phyloP scores from a whole-genome alignment of 208 protist species.

The Naegleria fowleri region DNA sequence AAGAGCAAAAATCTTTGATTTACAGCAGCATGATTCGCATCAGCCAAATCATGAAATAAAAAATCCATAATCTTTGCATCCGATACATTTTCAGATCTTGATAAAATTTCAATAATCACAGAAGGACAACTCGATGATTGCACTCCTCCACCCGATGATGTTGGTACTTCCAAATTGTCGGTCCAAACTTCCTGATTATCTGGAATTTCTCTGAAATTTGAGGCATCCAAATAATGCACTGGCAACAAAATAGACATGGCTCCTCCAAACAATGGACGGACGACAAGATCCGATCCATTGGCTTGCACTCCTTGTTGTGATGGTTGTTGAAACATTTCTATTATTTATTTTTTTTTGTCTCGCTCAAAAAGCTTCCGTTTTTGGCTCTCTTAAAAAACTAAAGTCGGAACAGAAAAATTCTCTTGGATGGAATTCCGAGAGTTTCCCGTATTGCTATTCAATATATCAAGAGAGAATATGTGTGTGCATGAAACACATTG shows the following conservation, averaged over 20 bases:
- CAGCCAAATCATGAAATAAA: not conserved
- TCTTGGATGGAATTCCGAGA: no score
- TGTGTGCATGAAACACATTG: no score
- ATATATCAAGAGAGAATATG: no score
- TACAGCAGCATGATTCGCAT: not conserved
- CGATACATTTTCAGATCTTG: not conserved
- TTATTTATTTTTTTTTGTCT: no score
- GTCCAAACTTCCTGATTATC: conserved; percentile 11
- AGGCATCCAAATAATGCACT: not conserved
- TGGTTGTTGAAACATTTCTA: not conserved
- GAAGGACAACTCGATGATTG: not conserved
- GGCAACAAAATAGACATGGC: not conserved
- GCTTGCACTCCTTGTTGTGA: not conserved
- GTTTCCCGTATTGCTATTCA: no score
- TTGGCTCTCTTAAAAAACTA: no score
- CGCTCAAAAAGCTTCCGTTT: no score
- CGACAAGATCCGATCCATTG: not conserved
- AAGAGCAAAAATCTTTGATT: not conserved
- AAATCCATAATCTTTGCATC: not conserved
- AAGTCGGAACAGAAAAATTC: no score
- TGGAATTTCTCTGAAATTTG: not conserved
- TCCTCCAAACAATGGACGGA: conserved; percentile 2
- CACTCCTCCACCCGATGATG: not conserved
- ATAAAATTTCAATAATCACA: not conserved
- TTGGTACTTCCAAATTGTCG: not conserved